Conservation (phyloP, 2,329 filamentous ascomycete species). For the Aspergillus brunneoviolaceus region DNA sequence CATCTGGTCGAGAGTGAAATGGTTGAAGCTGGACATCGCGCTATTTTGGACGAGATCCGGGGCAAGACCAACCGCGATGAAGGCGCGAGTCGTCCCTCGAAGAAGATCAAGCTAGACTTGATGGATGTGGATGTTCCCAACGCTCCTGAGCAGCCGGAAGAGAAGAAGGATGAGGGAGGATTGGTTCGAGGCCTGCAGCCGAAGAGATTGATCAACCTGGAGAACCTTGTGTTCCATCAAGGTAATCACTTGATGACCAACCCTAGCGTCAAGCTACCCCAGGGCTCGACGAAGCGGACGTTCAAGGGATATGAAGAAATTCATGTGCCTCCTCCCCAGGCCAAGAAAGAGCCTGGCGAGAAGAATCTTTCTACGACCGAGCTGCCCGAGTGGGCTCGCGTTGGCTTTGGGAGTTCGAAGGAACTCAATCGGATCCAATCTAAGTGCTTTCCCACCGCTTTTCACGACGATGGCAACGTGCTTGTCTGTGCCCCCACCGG, state of each 20-base stretch:
- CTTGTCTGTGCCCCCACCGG: constrained; percentile 96
- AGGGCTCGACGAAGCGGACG: constrained; percentile 89
- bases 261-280: constrained; percentile 85
- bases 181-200: constrained; percentile 83
- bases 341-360: constrained; percentile 77
- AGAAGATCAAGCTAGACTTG: constrained; percentile 77
- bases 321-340: constrained; percentile 90
- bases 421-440: constrained; percentile 95
- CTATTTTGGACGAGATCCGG: constrained; percentile 83
- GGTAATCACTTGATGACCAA: constrained; percentile 99
- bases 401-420: constrained; percentile 81
- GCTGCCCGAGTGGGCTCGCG: constrained; percentile 87
- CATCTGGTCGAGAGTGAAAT: constrained; percentile 84
- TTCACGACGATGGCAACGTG: constrained; percentile 94
- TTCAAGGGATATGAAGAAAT: constrained; percentile 99
- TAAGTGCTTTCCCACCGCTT: constrained; percentile 86
- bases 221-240: constrained; percentile 95
- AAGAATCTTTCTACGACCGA: constrained; percentile 79
- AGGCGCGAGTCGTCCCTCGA: constrained; percentile 61
- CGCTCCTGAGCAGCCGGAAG: constrained; percentile 51
- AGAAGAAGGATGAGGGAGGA: constrained; percentile 62
- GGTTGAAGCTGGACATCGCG: constrained; percentile 79
- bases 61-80: constrained; percentile 63
- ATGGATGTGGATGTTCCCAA: constrained; percentile 85
- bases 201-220: constrained; percentile 83